These are phyloP conservation scores for Fusarium pseudocircinatum DNA, from an alignment of 2,329 filamentous ascomycete genomes.

Conservation along the genomic window DNA sequence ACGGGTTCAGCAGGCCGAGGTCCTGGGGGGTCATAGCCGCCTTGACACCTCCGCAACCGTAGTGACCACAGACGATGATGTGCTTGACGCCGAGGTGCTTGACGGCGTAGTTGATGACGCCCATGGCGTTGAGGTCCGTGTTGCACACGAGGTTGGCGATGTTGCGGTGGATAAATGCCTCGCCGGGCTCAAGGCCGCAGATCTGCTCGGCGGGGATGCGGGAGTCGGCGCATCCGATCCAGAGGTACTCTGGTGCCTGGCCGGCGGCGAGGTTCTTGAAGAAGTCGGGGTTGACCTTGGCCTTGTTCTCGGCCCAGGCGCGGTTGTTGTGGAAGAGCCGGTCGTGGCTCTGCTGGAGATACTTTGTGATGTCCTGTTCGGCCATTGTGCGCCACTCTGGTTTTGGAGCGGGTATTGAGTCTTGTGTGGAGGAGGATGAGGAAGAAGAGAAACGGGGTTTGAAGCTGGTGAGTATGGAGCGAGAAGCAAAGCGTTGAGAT, in stretches of 20 bases:
- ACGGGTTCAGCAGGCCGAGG: slow-evolving; percentile 76
- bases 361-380: slow-evolving; percentile 58
- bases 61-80: slow-evolving; percentile 82
- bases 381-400: slow-evolving; percentile 45
- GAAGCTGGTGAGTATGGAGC: slow-evolving; percentile 1
- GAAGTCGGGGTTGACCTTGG: slow-evolving; percentile 68
- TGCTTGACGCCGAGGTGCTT: slow-evolving; percentile 82
- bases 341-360: slow-evolving; percentile 72
- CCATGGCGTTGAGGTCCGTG: slow-evolving; percentile 81
- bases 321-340: slow-evolving; percentile 75
- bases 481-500: neutral
- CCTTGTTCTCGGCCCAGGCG: slow-evolving; percentile 70
- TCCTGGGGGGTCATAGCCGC: slow-evolving; percentile 78
- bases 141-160: slow-evolving; percentile 89
- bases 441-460: slow-evolving; percentile 19
- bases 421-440: neutral
- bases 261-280: slow-evolving; percentile 72
- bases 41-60: slow-evolving; percentile 80
- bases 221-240: slow-evolving; percentile 92
- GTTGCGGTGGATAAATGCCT: slow-evolving; percentile 94
- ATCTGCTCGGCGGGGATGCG: slow-evolving; percentile 93
- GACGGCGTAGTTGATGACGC: slow-evolving; percentile 89
- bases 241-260: slow-evolving; percentile 77
- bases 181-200: slow-evolving; percentile 83
- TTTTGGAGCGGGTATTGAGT: slow-evolving; percentile 7